Percentiles rank a stretch among this genome's conserved stretches.
Evolutionary conservation across 176 grass and related monocot species (phyloP).

Genomic region (Triticum monococcum): DNA sequence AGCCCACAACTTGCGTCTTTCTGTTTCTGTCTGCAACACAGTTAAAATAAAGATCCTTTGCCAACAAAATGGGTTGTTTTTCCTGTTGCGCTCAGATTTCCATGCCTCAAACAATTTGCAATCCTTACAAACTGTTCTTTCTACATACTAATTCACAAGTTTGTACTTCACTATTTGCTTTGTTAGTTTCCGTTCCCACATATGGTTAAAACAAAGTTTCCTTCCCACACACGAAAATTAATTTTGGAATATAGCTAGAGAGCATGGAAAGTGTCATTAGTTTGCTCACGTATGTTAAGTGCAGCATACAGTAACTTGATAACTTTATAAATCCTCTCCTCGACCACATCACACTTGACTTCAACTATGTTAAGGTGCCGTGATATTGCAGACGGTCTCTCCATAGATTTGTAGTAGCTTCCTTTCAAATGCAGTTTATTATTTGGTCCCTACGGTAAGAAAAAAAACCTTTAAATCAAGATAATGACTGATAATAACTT

Average conservation of each 20-base stretch:
- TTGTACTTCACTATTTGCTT: not conserved
- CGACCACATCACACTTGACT: not conserved
- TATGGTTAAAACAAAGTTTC: too few species aligned
- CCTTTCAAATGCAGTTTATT: not conserved
- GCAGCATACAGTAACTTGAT: not conserved
- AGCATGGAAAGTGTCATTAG: not conserved
- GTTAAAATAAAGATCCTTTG: not conserved
- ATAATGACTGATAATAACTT: not conserved
- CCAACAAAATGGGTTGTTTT: not conserved
- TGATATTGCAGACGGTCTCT: not conserved
- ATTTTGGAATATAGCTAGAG: not conserved
- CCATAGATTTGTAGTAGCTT: not conserved
- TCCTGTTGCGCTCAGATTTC: not conserved
- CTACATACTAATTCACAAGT: not conserved
- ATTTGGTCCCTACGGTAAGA: not conserved
- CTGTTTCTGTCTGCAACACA: not conserved
- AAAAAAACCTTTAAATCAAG: not conserved
- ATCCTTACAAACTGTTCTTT: not conserved
- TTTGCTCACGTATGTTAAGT: not conserved
- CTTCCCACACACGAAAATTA: not conserved
- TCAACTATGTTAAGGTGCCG: not conserved
- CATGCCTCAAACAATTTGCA: not conserved
- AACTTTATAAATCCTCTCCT: not conserved
- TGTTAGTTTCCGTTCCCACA: too few species aligned
- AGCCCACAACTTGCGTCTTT: not conserved